Evolutionary conservation across 169 alveolate species (phyloP).

Genomic region (Plasmodium blacklocki): DNA sequence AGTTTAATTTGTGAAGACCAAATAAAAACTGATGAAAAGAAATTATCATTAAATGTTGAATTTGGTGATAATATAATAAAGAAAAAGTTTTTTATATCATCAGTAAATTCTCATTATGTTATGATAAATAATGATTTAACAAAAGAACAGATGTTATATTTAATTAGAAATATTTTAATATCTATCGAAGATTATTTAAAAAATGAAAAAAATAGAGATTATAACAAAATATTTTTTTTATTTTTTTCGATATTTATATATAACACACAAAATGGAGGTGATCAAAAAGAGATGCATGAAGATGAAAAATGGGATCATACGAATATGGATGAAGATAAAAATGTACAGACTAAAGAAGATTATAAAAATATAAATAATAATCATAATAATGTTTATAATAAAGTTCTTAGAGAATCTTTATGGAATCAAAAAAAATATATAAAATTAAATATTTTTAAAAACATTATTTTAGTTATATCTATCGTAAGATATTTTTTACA

Average conservation of each 20-base stretch:
- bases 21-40: not conserved
- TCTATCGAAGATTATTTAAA: slow-evolving; percentile 17
- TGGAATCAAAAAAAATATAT: not conserved
- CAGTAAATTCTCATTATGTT: slow-evolving; percentile 22
- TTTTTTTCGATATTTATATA: slow-evolving; percentile 23
- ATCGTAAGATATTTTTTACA: slow-evolving; percentile 42
- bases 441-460: slow-evolving; percentile 9
- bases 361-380: no score
- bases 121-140: slow-evolving; percentile 28
- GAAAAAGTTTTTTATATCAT: slow-evolving; percentile 50
- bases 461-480: slow-evolving; percentile 11
- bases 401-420: no score
- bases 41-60: not conserved
- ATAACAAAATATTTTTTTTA: slow-evolving; percentile 30
- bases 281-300: not conserved
- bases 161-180: slow-evolving; percentile 20
- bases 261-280: slow-evolving; percentile 2
- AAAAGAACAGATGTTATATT: slow-evolving; percentile 30
- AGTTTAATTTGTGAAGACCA: not conserved
- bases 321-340: not conserved
- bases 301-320: not conserved
- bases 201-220: slow-evolving; percentile 20
- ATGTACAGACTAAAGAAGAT: not conserved
- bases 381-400: no score
- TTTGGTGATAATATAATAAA: slow-evolving; percentile 28